Evolutionary conservation across 2,329 filamentous ascomycete genomes (phyloP).

Genomic region (Fusarium sp.): DNA sequence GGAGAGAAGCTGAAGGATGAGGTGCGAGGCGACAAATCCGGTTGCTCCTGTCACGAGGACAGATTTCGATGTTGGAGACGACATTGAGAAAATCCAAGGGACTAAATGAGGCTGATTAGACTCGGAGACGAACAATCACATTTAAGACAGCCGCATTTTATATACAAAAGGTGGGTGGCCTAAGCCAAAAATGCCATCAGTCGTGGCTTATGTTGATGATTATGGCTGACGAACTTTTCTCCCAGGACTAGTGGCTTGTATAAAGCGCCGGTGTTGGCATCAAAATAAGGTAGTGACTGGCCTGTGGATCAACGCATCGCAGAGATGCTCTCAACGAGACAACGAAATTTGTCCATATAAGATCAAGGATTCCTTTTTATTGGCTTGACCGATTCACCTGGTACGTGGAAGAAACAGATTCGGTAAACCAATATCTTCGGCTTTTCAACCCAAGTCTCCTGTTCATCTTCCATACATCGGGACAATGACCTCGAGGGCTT

Average conservation of each 20-base stretch:
- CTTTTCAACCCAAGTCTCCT: too few species aligned
- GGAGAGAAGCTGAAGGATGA: conserved; percentile 6
- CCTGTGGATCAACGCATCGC: not conserved
- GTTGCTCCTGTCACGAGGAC: conserved; percentile 1
- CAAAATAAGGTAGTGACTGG: not conserved
- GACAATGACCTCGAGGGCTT: too few species aligned
- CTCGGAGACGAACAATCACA: not conserved
- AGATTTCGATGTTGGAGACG: not conserved
- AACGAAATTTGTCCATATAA: not conserved
- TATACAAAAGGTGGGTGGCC: not conserved
- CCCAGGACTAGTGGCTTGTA: not conserved
- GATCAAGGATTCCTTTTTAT: not conserved
- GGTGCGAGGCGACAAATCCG: conserved; percentile 3
- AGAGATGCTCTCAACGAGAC: not conserved
- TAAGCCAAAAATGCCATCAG: too few species aligned
- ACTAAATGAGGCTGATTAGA: not conserved
- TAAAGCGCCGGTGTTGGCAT: not conserved
- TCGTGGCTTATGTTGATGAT: not conserved
- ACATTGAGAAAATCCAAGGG: not conserved
- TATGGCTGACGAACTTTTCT: not conserved
- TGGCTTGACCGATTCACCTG: not conserved
- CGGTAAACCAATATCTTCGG: not conserved
- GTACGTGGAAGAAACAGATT: not conserved
- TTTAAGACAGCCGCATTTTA: not conserved
- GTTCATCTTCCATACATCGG: too few species aligned